phyloP scores from a whole-genome alignment of 1,284 basidiomycete genomes.

The Tilletiopsis washingtonensis region DNA sequence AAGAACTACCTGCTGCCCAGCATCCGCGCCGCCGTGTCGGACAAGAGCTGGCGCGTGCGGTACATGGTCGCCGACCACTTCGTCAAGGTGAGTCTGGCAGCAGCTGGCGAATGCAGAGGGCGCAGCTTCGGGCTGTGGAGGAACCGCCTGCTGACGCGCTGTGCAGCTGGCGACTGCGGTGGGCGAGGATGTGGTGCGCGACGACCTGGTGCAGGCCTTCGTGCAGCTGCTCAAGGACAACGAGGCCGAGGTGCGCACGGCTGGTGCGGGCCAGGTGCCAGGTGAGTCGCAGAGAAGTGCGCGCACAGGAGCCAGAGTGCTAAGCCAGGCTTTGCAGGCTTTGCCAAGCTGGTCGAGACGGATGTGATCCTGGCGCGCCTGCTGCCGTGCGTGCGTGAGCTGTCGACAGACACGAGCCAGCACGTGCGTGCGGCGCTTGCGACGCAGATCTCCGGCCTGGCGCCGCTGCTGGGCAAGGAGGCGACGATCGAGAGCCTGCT shows the following conservation, averaged over 20 bases:
- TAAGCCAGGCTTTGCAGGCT: constrained; percentile 56
- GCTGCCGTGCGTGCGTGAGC: constrained; percentile 91
- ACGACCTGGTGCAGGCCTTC: constrained; percentile 88
- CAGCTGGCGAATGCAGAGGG: neutral
- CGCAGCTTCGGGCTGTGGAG: too few species aligned
- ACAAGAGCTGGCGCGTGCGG: constrained; percentile 97
- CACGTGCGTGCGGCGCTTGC: constrained; percentile 95
- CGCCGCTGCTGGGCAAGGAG: constrained; percentile 86
- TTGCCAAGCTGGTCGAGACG: constrained; percentile 86
- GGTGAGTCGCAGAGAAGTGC: constrained; percentile 52
- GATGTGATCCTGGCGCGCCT: constrained; percentile 88
- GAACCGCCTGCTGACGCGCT: neutral
- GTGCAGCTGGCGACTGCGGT: constrained; percentile 70
- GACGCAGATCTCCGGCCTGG: constrained; percentile 94
- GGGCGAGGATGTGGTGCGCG: constrained; percentile 80
- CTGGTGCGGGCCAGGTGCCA: constrained; percentile 90
- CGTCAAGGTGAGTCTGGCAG: constrained; percentile 58
- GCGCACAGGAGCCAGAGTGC: neutral
- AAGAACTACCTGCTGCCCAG: constrained; percentile 77
- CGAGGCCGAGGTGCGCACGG: constrained; percentile 96
- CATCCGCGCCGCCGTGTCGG: constrained; percentile 73
- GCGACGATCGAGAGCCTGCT: constrained; percentile 94
- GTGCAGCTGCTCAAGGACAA: constrained; percentile 94
- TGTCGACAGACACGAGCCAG: constrained; percentile 87
- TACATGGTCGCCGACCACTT: constrained; percentile 99